Evolutionary conservation across 2,329 filamentous ascomycete genomes (phyloP), one percentile per base, ranked within the genome.

Genomic region (Cladosporium halotolerans): DNA sequence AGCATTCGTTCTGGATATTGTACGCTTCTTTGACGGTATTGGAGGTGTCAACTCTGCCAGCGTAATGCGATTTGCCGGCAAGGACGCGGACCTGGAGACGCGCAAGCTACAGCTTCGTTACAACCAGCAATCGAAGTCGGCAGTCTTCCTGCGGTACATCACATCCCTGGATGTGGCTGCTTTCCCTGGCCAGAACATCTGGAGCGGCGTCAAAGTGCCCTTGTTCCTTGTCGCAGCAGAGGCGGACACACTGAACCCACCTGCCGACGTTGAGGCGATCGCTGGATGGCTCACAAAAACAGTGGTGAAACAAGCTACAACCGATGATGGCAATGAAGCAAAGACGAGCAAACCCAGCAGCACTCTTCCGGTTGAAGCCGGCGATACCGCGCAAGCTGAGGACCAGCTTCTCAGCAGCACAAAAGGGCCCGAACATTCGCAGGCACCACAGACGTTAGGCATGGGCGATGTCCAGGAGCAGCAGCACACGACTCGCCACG

Each of bases 131-230:
- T 96, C 89, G 58, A 82, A 79, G 59, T 93, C 90, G 0, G 78
- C 85, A 0, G 88, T 93, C 0, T 96, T 88, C 79, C 82, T 87
- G 59, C 82, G 89, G 38, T 90, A 95, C 83, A 84, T 85, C 0
- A 83, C 78, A 68, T 89, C 78, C 47, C 74, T 93, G 42, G 42
- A 50, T 55, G 10, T 88, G 88, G 1, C 68, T 95, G 44, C 38
- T 1, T 53, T 53, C 19, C 85, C 89, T 2, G 84, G 86, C 0
- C 70, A 79, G 57, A 77, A 84, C 5, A 72, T 83, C 1, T 97
- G 93, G 93, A 75, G 78, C 19, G 82, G 81, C 7, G 74, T 96
- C 11, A 70, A 82, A 14, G 74, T 88, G 1, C 91, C 92, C 0
- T 76, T 96, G 2, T 86, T 88, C 57, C 77, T 97, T 2, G 79